Conservation (phyloP, 805 yeast genomes). For the Starmerella stigmatis region DNA sequence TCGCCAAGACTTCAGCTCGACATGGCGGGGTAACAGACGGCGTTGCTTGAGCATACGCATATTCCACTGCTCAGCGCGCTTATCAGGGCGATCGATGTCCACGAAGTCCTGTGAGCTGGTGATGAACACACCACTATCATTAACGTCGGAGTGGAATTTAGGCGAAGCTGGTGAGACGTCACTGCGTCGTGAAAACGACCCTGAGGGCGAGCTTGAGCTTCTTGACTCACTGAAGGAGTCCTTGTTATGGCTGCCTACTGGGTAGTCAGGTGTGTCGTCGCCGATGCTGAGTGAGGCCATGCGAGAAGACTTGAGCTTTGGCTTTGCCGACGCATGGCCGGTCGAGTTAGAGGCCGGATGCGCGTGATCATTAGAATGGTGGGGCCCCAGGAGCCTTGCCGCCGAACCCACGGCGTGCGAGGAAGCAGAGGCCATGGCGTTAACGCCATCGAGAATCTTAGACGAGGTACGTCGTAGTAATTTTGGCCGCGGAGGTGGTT, state of each 20-base stretch:
- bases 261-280: background rate
- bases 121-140: constrained; percentile 6
- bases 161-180: background rate
- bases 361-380: background rate
- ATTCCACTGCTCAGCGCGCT: constrained; percentile 47
- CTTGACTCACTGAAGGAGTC: background rate
- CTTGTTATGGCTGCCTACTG: background rate
- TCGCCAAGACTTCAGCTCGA: constrained; percentile 38
- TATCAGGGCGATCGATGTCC: constrained; percentile 34
- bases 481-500: constrained; percentile 31
- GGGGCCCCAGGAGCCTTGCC: constrained; percentile 16
- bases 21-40: constrained; percentile 33
- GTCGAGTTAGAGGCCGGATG: background rate
- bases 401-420: constrained; percentile 13
- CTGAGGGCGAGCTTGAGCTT: background rate
- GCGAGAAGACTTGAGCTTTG: background rate
- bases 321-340: background rate
- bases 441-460: constrained; percentile 17
- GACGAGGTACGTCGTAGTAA: constrained; percentile 21
- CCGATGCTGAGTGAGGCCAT: background rate
- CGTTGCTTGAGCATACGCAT: constrained; percentile 39
- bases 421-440: constrained; percentile 17
- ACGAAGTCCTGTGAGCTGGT: constrained; percentile 25
- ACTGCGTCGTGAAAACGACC: background rate
- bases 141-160: background rate